Base-by-base conservation (phyloP, 352 stramenopile genomes). In the Phytopythium delawarense region DNA sequence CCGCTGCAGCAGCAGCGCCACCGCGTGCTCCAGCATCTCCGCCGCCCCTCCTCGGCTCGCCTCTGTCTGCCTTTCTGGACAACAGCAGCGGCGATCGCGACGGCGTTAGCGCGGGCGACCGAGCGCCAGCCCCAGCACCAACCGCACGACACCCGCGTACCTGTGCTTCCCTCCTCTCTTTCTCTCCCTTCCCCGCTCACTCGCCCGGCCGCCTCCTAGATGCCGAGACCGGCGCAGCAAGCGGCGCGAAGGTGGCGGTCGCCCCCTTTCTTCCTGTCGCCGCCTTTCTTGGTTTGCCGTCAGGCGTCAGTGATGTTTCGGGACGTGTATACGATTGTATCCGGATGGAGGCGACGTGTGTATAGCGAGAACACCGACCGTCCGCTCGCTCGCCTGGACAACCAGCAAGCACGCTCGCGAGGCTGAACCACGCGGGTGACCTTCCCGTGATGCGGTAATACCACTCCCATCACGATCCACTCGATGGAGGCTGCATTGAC, bases 1-100 rank as follows among this genome's bases (percentile, higher is more conserved):
- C 20, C 87, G 83, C 81, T 96, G 87, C 52, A 96, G 80, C 62
- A 96, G 72, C 72, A 94, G 63, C 66, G 87, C 87, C 55, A 96
- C 70, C 18, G 84, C 87, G 40, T 79, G 85, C 66, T 96, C 83
- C 30, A 96, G 78, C 87, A 96, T 96, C 23, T 30, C 62, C 44
- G n/a, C 49, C 15, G 35, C 35, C 35, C 9, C 9, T 40, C 42
- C n/a, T 25, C 7, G 16, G 42, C 20, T 13, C 42, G 35, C 3
- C 4, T 32, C 28, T 32, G 5, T 45, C 23, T 34, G 46, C 48
- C 16, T 54, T 35, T 7, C 12, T 15, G 23, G 4, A n/a, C 18
- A 35, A 7, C 46, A n/a, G 3, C n/a, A 18, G 4, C n/a, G 4
- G 4, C 2, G 21, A n/a, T 11, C 5, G 23, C 48, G 48, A 23